A percentile compares a stretch with the other conserved stretches of the same genome.
Conservation (phyloP, 2,329 filamentous ascomycete genomes). For the Penicillium thymicola region DNA sequence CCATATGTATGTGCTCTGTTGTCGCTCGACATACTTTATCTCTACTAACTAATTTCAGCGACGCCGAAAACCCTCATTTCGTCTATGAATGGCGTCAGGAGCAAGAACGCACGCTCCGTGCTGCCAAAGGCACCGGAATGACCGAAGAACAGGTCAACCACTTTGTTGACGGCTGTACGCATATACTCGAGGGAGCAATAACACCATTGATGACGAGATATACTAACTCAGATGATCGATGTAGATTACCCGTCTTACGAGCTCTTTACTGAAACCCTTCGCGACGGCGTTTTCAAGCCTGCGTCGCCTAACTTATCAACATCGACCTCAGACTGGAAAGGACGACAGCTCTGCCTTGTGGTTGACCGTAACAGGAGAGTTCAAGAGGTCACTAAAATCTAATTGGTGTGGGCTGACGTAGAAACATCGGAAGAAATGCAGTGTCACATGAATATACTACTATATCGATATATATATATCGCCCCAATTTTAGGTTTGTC, state of each 20-base stretch:
- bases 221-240: not conserved
- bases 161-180: constrained; percentile 67
- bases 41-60: constrained; percentile 36
- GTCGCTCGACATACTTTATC: not conserved
- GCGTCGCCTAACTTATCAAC: constrained; percentile 12
- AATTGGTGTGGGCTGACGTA: not conserved
- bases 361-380: constrained; percentile 61
- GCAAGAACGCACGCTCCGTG: constrained; percentile 71
- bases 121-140: constrained; percentile 71
- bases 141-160: constrained; percentile 71
- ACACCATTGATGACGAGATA: not conserved
- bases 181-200: not conserved
- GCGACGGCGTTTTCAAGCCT: constrained; percentile 55
- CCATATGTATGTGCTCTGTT: constrained; percentile 51
- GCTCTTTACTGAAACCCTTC: constrained; percentile 60
- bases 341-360: constrained; percentile 60
- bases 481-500: not conserved
- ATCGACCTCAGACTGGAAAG: constrained; percentile 39
- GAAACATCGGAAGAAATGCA: not conserved
- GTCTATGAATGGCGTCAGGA: constrained; percentile 83
- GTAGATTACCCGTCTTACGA: constrained; percentile 68
- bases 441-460: not conserved
- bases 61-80: constrained; percentile 68
- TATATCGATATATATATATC: not conserved
- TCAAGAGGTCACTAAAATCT: constrained; percentile 55